These are phyloP conservation scores for Cystobasidium slooffiae DNA, from an alignment of 1,284 basidiomycete species.

Conservation along the genomic window DNA sequence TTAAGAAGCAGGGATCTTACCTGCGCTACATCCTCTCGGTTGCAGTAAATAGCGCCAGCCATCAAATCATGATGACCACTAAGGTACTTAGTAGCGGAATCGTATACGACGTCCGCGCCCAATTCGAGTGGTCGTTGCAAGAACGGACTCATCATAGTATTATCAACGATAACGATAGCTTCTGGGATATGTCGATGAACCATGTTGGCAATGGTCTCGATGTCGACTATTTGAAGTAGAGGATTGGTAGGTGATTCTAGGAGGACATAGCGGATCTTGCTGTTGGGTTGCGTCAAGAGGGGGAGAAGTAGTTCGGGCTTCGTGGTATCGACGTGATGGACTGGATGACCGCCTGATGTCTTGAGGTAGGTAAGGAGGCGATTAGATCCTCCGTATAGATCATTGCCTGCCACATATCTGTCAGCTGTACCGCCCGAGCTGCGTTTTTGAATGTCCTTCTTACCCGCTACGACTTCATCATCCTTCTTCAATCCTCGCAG, in stretches of 20 bases:
- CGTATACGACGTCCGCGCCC: slow-evolving; percentile 95
- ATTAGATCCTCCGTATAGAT: slow-evolving; percentile 97
- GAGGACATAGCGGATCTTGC: slow-evolving; percentile 79
- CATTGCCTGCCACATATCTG: slow-evolving; percentile 66
- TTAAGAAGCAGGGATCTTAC: slow-evolving; percentile 57
- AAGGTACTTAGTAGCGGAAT: slow-evolving; percentile 97
- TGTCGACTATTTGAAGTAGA: slow-evolving; percentile 90
- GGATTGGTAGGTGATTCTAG: slow-evolving; percentile 98
- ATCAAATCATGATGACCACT: slow-evolving; percentile 99
- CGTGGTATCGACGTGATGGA: slow-evolving; percentile 95
- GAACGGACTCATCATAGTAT: slow-evolving; percentile 99
- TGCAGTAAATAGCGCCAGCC: slow-evolving; percentile 93
- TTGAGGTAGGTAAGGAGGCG: slow-evolving; percentile 84
- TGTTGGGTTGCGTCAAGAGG: slow-evolving; percentile 71
- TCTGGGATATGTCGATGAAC: slow-evolving; percentile 77
- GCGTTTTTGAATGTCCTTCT: no score
- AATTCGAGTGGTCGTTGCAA: slow-evolving; percentile 93
- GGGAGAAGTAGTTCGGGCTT: slow-evolving; percentile 68
- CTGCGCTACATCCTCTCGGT: slow-evolving; percentile 86
- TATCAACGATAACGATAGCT: slow-evolving; percentile 90
- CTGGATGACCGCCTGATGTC: slow-evolving; percentile 82
- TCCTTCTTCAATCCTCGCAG: slow-evolving; percentile 91
- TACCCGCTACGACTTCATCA: slow-evolving; percentile 93
- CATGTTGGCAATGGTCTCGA: slow-evolving; percentile 75
- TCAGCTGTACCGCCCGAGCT: no score